Evolutionary conservation across 2,329 filamentous ascomycete genomes (phyloP).

Genomic region (Dactylella cylindrospora): DNA sequence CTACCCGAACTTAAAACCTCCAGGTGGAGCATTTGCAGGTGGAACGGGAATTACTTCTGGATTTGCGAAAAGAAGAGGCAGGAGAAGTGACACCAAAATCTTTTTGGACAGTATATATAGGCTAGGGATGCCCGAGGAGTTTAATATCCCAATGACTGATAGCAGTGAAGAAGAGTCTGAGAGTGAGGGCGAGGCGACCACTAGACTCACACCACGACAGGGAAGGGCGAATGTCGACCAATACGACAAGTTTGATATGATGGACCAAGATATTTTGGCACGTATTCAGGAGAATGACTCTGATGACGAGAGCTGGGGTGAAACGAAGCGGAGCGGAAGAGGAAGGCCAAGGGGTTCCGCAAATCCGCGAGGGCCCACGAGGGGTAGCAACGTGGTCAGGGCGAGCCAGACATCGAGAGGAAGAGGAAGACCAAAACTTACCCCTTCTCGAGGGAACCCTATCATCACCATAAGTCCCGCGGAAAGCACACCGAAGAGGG

Average conservation of each 20-base stretch:
- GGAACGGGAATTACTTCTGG: conserved; percentile 35
- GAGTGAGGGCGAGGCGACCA: no score
- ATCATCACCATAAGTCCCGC: no score
- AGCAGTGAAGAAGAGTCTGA: conserved; percentile 21
- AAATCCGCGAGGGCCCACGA: conserved; percentile 13
- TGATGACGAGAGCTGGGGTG: conserved; percentile 33
- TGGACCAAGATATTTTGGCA: conserved; percentile 29
- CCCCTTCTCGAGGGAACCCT: no score
- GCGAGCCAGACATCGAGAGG: neutral
- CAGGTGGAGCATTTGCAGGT: conserved; percentile 32
- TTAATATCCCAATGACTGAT: conserved; percentile 28
- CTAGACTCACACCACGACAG: no score
- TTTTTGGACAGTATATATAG: conserved; percentile 19
- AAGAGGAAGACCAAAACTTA: conserved; percentile 23
- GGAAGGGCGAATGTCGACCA: conserved; percentile 10
- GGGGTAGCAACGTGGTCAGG: conserved; percentile 4
- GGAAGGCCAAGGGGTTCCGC: conserved; percentile 27
- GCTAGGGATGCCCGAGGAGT: conserved; percentile 31
- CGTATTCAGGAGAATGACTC: conserved; percentile 29
- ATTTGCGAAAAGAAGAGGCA: conserved; percentile 12
- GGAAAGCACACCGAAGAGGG: conserved; percentile 4
- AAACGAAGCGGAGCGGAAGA: conserved; percentile 2
- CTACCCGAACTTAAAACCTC: conserved; percentile 26
- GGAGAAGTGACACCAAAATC: conserved; percentile 24
- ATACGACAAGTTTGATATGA: conserved; percentile 42